Conservation (phyloP, 2,329 filamentous ascomycete genomes). For the Arthrinium puccinioides region DNA sequence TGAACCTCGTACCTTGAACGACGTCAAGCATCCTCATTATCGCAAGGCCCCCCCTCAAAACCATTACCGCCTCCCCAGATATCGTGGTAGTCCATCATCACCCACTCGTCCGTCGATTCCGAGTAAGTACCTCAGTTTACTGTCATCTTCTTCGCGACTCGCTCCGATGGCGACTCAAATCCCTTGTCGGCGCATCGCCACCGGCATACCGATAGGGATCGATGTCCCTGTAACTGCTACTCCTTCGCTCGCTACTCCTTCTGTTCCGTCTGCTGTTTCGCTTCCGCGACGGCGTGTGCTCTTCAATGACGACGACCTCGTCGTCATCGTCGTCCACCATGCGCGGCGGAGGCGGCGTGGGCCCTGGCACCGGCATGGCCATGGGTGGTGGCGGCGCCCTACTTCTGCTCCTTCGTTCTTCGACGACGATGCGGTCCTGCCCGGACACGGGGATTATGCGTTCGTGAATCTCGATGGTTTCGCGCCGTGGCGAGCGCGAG, state of each 20-base stretch:
- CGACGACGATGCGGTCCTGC: constrained; percentile 21
- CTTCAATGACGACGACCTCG: constrained; percentile 31
- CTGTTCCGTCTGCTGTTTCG: constrained; percentile 13
- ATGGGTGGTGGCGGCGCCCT: constrained; percentile 4
- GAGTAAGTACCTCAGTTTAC: too few species aligned
- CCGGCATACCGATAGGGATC: constrained; percentile 23
- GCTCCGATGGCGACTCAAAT: constrained; percentile 24
- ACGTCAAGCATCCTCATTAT: too few species aligned
- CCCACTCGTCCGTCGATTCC: too few species aligned
- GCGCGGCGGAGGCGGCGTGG: constrained; percentile 16
- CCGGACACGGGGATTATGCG: constrained; percentile 4
- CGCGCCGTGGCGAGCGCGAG: constrained; percentile 10
- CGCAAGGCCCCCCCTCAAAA: too few species aligned
- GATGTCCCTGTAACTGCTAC: constrained; percentile 21
- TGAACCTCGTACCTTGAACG: too few species aligned
- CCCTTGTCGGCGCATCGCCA: constrained; percentile 19
- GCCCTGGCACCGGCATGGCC: background rate
- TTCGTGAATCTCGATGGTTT: constrained; percentile 21
- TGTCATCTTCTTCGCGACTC: constrained; percentile 21
- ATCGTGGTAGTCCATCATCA: too few species aligned
- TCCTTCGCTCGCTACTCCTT: constrained; percentile 16
- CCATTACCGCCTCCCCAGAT: too few species aligned
- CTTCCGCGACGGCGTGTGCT: constrained; percentile 22
- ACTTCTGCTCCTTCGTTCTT: constrained; percentile 12
- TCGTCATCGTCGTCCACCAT: constrained; percentile 20